Evolutionary conservation across 1,139 yeast species (phyloP), one percentile per base, ranked within the genome.

Genomic region (Candida sojae): DNA sequence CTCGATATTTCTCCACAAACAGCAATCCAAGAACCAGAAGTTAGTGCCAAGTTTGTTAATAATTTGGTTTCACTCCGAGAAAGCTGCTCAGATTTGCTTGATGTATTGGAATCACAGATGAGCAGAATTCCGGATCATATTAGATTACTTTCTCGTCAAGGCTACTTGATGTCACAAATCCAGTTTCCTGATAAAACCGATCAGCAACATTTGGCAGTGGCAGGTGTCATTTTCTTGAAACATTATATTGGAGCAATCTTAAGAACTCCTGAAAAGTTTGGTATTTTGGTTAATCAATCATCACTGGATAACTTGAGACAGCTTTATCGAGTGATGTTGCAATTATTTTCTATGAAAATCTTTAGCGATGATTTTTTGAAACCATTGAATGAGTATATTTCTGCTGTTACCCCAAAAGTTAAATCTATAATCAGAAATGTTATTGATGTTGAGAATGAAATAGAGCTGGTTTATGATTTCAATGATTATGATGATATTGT

Each of bases 21-120:
- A 33, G 97, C 98, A 1, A 88, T 93, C 52, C 87, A 85, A 55
- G 91, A 88, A 55, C 80, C 83, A 1, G 84, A 80, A 17, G 91
- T 93, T 0, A 78, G 95, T 21, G 66, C 71, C 1, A 74, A 77
- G 39, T 93, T 90, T 62, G 85, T 93, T 36, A 68, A 75, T 41
- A 92, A 93, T 57, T 73, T 95, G 61, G 88, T 88, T 68, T 72
- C 73, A 35, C 69, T 95, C 48, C 79, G 99, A 61, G 96, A 88
- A 56, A 74, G 77, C 42, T 74, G 90, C 0, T 80, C 88, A 13
- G 82, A 82, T 48, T 70, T 88, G 10, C 55, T 75, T 45, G 71
- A 79, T 8, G 60, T 86, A 5, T 53, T 75, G 34, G 63, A 63
- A 68, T 72, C 45, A 60, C 67, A 44, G 31, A 61, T 82, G 17